Evolutionary conservation across 768 basidiomycete genomes (phyloP).

Genomic region (Astraeus odoratus): DNA sequence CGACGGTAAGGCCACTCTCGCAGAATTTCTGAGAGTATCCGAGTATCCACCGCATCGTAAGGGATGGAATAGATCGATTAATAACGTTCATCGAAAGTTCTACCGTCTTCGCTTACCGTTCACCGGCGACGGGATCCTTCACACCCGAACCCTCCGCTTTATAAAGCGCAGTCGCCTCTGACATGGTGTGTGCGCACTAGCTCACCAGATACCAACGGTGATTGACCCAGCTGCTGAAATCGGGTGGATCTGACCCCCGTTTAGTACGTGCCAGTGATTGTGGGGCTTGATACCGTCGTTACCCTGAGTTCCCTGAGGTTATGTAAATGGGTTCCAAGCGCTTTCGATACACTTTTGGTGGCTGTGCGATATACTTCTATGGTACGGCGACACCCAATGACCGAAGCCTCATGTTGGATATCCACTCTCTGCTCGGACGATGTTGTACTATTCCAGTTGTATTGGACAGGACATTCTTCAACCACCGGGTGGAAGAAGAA

Average conservation of each 20-base stretch:
- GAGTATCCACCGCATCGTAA: neutral
- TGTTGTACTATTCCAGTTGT: neutral
- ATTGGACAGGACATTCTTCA: neutral
- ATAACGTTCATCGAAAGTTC: neutral
- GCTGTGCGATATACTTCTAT: neutral
- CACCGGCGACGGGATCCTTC: constrained; percentile 17
- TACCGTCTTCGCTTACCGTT: constrained; percentile 16
- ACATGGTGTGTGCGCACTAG: constrained; percentile 21
- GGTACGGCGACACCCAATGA: neutral
- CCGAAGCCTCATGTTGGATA: neutral
- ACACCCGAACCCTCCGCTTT: constrained; percentile 11
- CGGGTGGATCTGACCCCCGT: neutral
- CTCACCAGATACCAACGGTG: neutral
- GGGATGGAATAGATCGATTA: neutral
- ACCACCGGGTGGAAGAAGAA: no score
- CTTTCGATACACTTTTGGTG: neutral
- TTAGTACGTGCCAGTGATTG: neutral
- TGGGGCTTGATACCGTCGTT: neutral
- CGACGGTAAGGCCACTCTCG: constrained; percentile 44
- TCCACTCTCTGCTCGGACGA: neutral
- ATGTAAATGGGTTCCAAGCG: neutral
- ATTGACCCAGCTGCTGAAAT: neutral
- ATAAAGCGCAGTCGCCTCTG: constrained; percentile 8
- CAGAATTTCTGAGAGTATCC: constrained; percentile 24
- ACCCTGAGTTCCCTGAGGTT: neutral